phyloP scores from a whole-genome alignment of 2,329 filamentous ascomycete species.

The Aspergillus ochraceoroseus region DNA sequence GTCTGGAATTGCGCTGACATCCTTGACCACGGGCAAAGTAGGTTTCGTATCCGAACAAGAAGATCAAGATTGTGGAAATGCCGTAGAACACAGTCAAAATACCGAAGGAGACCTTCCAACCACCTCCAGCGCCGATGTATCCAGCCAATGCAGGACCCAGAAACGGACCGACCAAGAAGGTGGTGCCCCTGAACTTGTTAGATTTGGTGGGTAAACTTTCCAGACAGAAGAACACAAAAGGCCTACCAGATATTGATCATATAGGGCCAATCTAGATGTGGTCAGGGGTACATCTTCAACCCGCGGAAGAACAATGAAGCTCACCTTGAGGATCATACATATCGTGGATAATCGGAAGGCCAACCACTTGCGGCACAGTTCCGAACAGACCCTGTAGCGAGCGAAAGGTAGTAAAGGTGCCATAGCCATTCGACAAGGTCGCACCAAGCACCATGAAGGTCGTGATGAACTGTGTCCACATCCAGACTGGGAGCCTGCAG shows the following conservation, averaged over 20 bases:
- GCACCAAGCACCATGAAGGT: conserved; percentile 40
- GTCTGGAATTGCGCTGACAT: conserved; percentile 12
- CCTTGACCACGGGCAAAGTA: conserved; percentile 24
- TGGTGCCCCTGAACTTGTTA: conserved; percentile 29
- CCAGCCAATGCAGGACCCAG: conserved; percentile 37
- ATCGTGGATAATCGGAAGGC: conserved; percentile 39
- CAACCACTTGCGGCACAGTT: conserved; percentile 40
- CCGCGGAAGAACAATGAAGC: not conserved
- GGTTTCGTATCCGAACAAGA: conserved; percentile 36
- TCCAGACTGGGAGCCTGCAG: conserved; percentile 42
- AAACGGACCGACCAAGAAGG: conserved; percentile 38
- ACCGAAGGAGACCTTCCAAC: conserved; percentile 34
- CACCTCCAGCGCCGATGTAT: conserved; percentile 33
- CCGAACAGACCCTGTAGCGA: conserved; percentile 39
- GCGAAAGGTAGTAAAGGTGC: conserved; percentile 39
- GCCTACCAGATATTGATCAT: conserved; percentile 39
- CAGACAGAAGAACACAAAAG: no score
- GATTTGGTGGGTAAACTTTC: no score
- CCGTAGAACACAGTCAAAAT: conserved; percentile 37
- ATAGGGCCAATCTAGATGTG: conserved; percentile 32
- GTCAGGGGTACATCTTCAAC: not conserved
- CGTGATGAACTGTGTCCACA: conserved; percentile 41
- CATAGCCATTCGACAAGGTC: conserved; percentile 37
- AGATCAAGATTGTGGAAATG: conserved; percentile 32
- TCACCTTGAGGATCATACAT: conserved; percentile 32